Evolutionary conservation across 1,139 yeast species (phyloP).

Genomic region (Geotrichum bryndzae): DNA sequence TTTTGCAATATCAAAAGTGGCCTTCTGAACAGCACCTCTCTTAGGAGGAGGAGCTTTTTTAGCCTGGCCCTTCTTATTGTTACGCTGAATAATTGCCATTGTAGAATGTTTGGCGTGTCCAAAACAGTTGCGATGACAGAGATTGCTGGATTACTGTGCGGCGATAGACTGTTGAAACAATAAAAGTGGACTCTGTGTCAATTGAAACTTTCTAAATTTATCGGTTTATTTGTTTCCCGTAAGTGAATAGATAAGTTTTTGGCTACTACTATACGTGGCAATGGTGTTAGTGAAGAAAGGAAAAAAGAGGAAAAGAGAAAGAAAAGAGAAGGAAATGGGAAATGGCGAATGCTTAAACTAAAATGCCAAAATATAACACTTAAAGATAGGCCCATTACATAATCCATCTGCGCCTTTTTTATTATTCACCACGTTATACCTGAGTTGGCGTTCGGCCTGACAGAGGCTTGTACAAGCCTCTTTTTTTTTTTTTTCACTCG

Average conservation of each 20-base stretch:
- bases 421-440: background rate
- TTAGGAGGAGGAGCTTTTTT: slow-evolving; percentile 45
- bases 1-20: slow-evolving; percentile 80
- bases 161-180: background rate
- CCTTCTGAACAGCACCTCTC: slow-evolving; percentile 68
- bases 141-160: background rate
- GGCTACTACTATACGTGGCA: background rate
- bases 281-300: background rate
- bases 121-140: background rate
- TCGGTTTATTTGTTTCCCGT: slow-evolving; percentile 1
- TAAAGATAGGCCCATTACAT: background rate
- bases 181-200: background rate
- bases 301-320: background rate
- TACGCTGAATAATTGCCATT: slow-evolving; percentile 76
- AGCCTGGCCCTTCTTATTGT: slow-evolving; percentile 57
- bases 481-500: background rate
- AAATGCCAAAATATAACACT: background rate
- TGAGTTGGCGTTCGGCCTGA: background rate
- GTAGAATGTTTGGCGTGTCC: background rate
- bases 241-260: background rate
- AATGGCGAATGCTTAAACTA: background rate
- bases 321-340: background rate
- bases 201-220: background rate
- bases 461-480: background rate
- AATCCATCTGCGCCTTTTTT: background rate